Conservation (phyloP, 2,329 filamentous ascomycete genomes). For the Paracorniculantispora psalliotae region DNA sequence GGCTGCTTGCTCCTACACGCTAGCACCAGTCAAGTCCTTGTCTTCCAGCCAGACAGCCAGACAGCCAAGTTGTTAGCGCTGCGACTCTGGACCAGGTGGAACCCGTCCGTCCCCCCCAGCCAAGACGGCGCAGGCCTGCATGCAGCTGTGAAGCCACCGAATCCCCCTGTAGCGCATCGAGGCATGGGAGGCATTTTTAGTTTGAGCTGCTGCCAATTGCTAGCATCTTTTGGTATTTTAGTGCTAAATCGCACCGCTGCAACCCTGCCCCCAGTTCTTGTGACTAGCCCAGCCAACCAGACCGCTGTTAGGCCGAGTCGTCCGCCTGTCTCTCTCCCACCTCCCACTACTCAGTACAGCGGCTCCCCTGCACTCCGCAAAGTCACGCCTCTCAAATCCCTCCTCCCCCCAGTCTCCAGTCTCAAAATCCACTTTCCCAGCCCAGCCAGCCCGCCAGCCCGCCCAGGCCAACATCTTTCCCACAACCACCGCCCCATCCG, state of each 20-base stretch:
- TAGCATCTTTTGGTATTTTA: too few relatives aligned
- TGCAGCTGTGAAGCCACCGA: not conserved
- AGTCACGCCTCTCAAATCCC: slow-evolving; percentile 7
- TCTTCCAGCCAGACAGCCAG: too few relatives aligned
- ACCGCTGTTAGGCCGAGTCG: too few relatives aligned
- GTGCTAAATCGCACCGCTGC: too few relatives aligned
- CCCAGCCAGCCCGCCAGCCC: not conserved
- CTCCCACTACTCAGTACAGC: too few relatives aligned
- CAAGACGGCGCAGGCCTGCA: too few relatives aligned
- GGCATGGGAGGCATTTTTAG: too few relatives aligned
- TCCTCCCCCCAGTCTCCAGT: not conserved
- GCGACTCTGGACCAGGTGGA: too few relatives aligned
- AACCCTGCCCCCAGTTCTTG: too few relatives aligned
- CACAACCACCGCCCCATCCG: slow-evolving; percentile 5
- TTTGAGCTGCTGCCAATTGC: too few relatives aligned
- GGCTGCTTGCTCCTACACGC: not conserved
- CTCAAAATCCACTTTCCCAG: too few relatives aligned
- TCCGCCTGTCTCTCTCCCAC: not conserved
- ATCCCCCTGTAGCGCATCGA: not conserved
- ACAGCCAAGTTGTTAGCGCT: not conserved
- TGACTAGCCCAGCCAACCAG: not conserved
- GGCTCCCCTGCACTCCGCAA: slow-evolving; percentile 13
- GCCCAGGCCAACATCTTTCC: slow-evolving; percentile 2
- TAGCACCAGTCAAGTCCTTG: not conserved
- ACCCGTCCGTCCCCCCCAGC: not conserved